These are phyloP conservation scores for Phytophthora brassicae DNA, from an alignment of 352 stramenopile species.

Conservation along the genomic window DNA sequence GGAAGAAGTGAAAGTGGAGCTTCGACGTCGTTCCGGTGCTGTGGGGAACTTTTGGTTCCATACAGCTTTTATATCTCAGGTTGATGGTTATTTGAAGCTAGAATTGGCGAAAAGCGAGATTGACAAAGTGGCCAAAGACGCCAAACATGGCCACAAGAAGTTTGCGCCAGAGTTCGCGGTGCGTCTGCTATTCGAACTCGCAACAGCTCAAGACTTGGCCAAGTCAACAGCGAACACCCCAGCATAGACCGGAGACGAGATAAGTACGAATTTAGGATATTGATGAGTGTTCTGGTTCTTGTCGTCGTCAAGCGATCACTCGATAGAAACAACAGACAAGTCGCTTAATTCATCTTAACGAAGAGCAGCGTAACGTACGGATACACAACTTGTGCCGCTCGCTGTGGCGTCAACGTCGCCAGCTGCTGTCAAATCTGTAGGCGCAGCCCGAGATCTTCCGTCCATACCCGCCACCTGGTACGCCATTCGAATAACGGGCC, in stretches of 20 bases:
- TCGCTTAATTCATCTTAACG: too few species aligned
- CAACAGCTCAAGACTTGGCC: conserved; percentile 32
- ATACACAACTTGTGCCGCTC: conserved; percentile 27
- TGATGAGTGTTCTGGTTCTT: neutral
- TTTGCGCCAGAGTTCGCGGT: conserved; percentile 53
- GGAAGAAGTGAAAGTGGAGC: conserved; percentile 61
- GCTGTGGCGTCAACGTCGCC: conserved; percentile 7
- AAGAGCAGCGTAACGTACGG: conserved; percentile 4
- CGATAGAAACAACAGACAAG: too few species aligned
- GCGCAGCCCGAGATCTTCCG: neutral
- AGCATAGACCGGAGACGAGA: too few species aligned
- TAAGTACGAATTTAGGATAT: too few species aligned
- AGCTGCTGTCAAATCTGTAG: conserved; percentile 1
- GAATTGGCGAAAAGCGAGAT: conserved; percentile 60
- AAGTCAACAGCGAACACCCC: conserved; percentile 1
- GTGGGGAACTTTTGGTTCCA: conserved; percentile 82
- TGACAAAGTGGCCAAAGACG: conserved; percentile 71
- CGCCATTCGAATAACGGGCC: neutral
- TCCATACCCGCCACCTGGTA: neutral
- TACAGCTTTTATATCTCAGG: conserved; percentile 57
- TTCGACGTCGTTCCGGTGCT: conserved; percentile 43
- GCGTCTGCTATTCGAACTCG: conserved; percentile 49
- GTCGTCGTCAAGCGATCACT: neutral
- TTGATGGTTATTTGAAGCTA: conserved; percentile 33
- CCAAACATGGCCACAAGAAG: conserved; percentile 69